phyloP scores from a whole-genome alignment of 345 rosid genomes.

The Lepidium sativum region DNA sequence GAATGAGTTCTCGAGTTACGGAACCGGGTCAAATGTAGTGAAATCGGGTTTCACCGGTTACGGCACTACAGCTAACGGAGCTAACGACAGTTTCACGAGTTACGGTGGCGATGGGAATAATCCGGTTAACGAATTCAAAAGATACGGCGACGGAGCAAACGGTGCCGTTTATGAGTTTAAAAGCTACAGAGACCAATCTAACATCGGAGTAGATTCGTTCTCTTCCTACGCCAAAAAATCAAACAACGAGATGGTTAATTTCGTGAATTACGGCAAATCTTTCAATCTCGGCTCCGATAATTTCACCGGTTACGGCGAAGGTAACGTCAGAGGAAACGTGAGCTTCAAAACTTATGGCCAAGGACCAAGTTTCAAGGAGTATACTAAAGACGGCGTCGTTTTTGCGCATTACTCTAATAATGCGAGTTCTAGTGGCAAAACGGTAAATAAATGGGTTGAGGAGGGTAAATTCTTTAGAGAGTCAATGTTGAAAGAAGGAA shows the following conservation, averaged over 20 bases:
- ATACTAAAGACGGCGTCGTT: slow-evolving; percentile 37
- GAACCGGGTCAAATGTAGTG: slow-evolving; percentile 51
- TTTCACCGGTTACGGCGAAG: slow-evolving; percentile 49
- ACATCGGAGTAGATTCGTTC: slow-evolving; percentile 55
- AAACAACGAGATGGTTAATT: slow-evolving; percentile 34
- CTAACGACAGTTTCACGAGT: slow-evolving; percentile 48
- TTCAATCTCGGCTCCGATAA: slow-evolving; percentile 45
- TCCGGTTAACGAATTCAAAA: slow-evolving; percentile 51
- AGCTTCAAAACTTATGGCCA: slow-evolving; percentile 50
- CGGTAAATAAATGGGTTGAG: slow-evolving; percentile 65
- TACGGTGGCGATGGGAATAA: slow-evolving; percentile 55
- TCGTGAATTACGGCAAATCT: slow-evolving; percentile 47
- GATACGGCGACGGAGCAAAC: slow-evolving; percentile 50
- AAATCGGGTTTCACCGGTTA: slow-evolving; percentile 56
- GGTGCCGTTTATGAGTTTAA: slow-evolving; percentile 40
- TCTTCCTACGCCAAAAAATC: slow-evolving; percentile 59
- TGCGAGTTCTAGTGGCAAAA: slow-evolving; percentile 25
- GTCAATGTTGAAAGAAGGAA: slow-evolving; percentile 54
- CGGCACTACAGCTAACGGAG: slow-evolving; percentile 47
- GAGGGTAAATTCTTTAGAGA: slow-evolving; percentile 83
- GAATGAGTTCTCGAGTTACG: slow-evolving; percentile 50
- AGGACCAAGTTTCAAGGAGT: slow-evolving; percentile 44
- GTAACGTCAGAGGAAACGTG: slow-evolving; percentile 22
- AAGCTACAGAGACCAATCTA: slow-evolving; percentile 51
- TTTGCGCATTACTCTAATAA: slow-evolving; percentile 43